Evolutionary conservation across 345 rosid genomes (phyloP), one percentile per base, ranked within the genome.

Genomic region (Mercurialis annua): DNA sequence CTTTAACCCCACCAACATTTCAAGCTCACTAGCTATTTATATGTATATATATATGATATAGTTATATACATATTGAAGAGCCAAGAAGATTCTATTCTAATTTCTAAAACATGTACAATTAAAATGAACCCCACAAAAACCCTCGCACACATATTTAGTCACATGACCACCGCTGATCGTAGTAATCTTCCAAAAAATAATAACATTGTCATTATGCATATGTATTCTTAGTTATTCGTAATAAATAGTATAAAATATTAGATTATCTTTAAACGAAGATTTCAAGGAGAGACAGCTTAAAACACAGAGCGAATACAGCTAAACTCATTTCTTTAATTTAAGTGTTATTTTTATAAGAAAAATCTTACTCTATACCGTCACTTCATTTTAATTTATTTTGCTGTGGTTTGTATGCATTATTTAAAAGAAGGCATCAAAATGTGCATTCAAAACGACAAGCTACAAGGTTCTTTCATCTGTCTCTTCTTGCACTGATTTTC

Each of bases 81-180:
- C 77, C 77, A 73, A 69, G 86, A 86, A 81, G 86, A 83, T 83
- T 86, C 85, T 82, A 81, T 86, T 82, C 86, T 40, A 76, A 72
- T 79, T 75, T 81, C 76, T 81, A 53, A 71, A 77, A 70, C 71
- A 49, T n/a, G n/a, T n/a, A n/a, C 73, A 42, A 79, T 72, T 78
- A 74, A 74, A 73, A 71, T 70, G 83, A 81, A 73, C 80, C 86
- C 83, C 85, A 74, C 83, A 48, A 4, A 5, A 5, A 6, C 53
- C 31, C 56, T 29, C 38, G 7, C 66, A 21, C 48, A 24, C 68
- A 3, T 46, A n/a, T n/a, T n/a, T n/a, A 18, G 68, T 74, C 88
- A 79, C 83, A 71, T 79, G 85, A 84, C 82, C 77, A 77, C 85
- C 66, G 79, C 81, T 74, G 71, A 71, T 81, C 34, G 81, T 53